Conservation (phyloP, 2,329 filamentous ascomycete genomes). For the Botrytis medusae region DNA sequence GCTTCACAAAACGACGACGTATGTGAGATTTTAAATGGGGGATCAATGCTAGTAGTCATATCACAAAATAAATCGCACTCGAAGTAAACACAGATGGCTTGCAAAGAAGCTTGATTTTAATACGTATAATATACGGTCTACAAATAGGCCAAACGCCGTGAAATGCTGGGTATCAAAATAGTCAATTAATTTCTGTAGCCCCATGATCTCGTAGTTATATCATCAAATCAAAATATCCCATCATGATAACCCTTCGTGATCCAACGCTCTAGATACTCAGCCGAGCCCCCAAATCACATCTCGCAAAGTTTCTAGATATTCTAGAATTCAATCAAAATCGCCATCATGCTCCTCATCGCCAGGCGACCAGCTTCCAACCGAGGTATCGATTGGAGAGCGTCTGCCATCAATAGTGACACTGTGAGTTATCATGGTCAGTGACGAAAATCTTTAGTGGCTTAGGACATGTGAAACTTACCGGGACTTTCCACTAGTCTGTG, state of each 20-base stretch:
- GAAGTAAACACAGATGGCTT: not conserved
- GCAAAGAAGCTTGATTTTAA: not conserved
- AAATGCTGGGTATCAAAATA: not conserved
- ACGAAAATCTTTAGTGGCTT: fast-evolving
- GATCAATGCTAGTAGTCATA: not conserved
- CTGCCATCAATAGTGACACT: not conserved
- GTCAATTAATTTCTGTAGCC: fast-evolving
- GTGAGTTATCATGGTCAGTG: not conserved
- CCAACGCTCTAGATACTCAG: not conserved
- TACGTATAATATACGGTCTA: not conserved
- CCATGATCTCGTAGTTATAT: not conserved
- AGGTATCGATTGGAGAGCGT: not conserved
- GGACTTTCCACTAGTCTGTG: constrained; percentile 1
- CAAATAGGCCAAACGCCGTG: not conserved
- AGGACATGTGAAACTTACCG: not conserved
- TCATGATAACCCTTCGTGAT: not conserved
- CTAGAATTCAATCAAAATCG: not conserved
- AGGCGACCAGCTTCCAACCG: not conserved
- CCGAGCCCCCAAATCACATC: too few species aligned
- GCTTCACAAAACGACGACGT: too few species aligned
- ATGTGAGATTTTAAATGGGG: fast-evolving
- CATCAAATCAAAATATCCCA: not conserved
- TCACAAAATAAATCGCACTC: not conserved
- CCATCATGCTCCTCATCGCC: not conserved
- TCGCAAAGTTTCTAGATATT: fast-evolving